Evolutionary conservation across 768 basidiomycete species (phyloP).

Genomic region (Calocera viscosa): DNA sequence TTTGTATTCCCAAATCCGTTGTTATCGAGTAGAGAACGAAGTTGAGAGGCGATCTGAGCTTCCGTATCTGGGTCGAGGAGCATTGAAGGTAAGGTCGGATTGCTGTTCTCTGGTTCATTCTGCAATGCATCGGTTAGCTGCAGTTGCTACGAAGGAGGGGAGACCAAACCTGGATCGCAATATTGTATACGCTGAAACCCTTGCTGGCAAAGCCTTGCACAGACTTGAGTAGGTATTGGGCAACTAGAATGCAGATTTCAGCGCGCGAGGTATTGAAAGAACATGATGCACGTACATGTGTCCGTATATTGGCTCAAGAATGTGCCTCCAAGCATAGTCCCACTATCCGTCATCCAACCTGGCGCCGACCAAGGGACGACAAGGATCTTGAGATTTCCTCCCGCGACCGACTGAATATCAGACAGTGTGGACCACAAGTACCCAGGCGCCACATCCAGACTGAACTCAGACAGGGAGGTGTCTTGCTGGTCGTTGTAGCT

Average conservation of each 20-base stretch:
- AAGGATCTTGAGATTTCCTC: background rate
- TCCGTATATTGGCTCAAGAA: conserved; percentile 6
- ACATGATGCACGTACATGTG: conserved; percentile 7
- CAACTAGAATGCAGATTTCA: conserved; percentile 34
- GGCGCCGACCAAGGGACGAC: background rate
- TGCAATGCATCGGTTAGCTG: conserved; percentile 23
- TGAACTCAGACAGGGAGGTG: conserved; percentile 31
- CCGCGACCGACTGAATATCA: conserved; percentile 44
- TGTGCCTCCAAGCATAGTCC: conserved; percentile 10
- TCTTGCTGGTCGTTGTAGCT: background rate
- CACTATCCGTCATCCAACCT: background rate
- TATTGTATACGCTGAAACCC: conserved; percentile 49
- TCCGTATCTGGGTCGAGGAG: conserved; percentile 42
- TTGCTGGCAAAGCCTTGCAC: conserved; percentile 54
- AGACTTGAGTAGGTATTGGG: conserved; percentile 58
- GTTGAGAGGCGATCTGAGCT: conserved; percentile 43
- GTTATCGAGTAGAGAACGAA: conserved; percentile 48
- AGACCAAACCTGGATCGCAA: conserved; percentile 39
- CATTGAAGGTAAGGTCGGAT: conserved; percentile 58
- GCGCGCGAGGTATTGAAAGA: background rate
- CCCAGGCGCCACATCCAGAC: conserved; percentile 45
- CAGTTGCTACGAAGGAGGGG: background rate
- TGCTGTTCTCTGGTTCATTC: conserved; percentile 43
- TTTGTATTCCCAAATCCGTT: conserved; percentile 48
- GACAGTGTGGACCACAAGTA: conserved; percentile 49